Evolutionary conservation across 345 rosid species (phyloP), one percentile per base, ranked within the genome.

Genomic region (Sonneratia alba): DNA sequence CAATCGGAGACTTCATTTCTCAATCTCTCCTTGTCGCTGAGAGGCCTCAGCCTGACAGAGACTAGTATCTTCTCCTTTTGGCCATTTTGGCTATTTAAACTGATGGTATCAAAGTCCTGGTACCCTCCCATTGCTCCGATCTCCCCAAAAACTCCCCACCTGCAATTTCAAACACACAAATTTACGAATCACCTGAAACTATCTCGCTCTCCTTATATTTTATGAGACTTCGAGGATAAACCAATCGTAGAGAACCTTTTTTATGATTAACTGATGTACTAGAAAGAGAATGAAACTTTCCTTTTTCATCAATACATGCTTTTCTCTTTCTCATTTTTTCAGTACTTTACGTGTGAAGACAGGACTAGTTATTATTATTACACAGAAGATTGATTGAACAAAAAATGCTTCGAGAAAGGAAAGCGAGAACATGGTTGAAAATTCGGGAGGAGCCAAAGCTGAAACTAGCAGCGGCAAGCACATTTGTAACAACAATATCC

Each of bases 11-110:
- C 34, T 18, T 76, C 79, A 16, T 71, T 45, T 68, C 70, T 76
- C 27, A 49, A 36, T 19, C 21, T 71, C n/a, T 76, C 79, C 71
- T 67, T 76, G 19, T 71, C 75, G n/a, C 43, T 67, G 43, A 71
- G 36, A 27, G 79, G 79, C 42, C 79, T 66, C 62, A 76, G 34
- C 75, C 79, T 55, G 32, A 76, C 47, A 0, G 79, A 76, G 18
- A 76, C 79, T 2, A 71, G 36, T 42, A 76, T 76, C 68, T 76
- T 76, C 71, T 76, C 79, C 71, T 74, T 71, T 27, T 71, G 73
- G 34, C 48, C 34, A 27, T 74, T 71, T 36, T 71, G 73, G 34
- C 48, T 15, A 27, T 59, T 42, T 49, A 37, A 38, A n/a, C 66
- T 57, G 49, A 24, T 7, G 16, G 64, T 61, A 22, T 37, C 63